Conservation (phyloP, 2,329 filamentous ascomycete species). For the Nothopassalora personata region DNA sequence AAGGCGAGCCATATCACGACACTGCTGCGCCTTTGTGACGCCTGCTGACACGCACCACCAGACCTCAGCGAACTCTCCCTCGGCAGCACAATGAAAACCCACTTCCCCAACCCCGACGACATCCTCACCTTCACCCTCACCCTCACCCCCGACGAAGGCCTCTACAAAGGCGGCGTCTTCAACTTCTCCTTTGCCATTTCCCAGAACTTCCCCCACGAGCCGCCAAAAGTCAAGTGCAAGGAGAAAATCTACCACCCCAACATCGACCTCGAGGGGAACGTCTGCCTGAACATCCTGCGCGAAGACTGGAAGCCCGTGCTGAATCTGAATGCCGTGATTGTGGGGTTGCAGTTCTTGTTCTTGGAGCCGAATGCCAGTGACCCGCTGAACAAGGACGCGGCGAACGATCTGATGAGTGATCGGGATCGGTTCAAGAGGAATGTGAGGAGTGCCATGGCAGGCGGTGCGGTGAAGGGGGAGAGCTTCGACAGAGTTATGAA, state of each 20-base stretch:
- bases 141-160: constrained; percentile 78
- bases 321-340: constrained; percentile 93
- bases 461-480: constrained; percentile 67
- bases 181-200: constrained; percentile 88
- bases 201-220: constrained; percentile 93
- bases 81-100: constrained; percentile 71
- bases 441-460: constrained; percentile 76
- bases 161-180: constrained; percentile 85
- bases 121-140: constrained; percentile 78
- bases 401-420: constrained; percentile 81
- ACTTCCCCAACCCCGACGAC: constrained; percentile 77
- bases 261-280: constrained; percentile 95
- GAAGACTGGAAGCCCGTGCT: constrained; percentile 99
- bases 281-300: constrained; percentile 92
- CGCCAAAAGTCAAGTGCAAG: constrained; percentile 92
- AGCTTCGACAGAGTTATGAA: constrained; percentile 74
- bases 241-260: constrained; percentile 99
- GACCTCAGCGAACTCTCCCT: constrained; percentile 78
- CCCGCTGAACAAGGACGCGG: constrained; percentile 96
- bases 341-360: constrained; percentile 93
- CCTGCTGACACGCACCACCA: constrained; percentile 33
- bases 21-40: neutral
- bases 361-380: constrained; percentile 95
- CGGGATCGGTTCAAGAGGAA: constrained; percentile 88
- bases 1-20: constrained; percentile 56